These are phyloP conservation scores for Zizania latifolia DNA, from an alignment of 176 grass and related monocot species.

Conservation along the genomic window DNA sequence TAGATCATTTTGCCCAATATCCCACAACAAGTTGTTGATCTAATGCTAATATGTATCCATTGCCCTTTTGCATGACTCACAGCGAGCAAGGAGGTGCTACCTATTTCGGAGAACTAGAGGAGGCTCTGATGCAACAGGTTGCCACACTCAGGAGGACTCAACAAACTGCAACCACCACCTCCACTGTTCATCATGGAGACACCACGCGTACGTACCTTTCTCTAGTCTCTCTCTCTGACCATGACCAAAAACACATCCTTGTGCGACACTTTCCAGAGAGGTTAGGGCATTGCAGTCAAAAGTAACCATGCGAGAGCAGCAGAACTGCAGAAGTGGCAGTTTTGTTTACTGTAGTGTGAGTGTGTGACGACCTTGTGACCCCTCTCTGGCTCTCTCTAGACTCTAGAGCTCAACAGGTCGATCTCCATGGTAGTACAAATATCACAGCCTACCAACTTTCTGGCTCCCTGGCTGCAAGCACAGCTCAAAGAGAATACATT, in stretches of 20 bases:
- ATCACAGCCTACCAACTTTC: constrained; percentile 5
- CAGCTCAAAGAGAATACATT: constrained; percentile 42
- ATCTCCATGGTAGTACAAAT: constrained; percentile 31
- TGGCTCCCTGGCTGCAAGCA: constrained; percentile 29
- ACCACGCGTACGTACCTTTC: constrained; percentile 39
- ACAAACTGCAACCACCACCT: constrained; percentile 37
- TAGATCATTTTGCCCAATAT: background rate
- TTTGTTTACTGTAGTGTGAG: background rate
- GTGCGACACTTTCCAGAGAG: constrained; percentile 36
- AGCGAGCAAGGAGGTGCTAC: constrained; percentile 64
- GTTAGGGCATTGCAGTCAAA: constrained; percentile 60
- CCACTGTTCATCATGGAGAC: constrained; percentile 43
- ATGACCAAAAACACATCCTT: constrained; percentile 31
- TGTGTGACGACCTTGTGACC: constrained; percentile 38
- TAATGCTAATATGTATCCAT: constrained; percentile 6
- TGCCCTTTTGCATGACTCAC: background rate
- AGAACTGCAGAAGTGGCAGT: constrained; percentile 43
- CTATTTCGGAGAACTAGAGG: constrained; percentile 81
- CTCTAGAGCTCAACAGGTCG: constrained; percentile 14
- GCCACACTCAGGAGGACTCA: constrained; percentile 41
- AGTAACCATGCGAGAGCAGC: constrained; percentile 38
- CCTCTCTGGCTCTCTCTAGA: background rate
- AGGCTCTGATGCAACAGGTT: constrained; percentile 79
- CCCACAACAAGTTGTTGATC: background rate
- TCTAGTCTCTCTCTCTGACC: constrained; percentile 22